Base-by-base conservation (phyloP, 805 yeast species). In the Ogataea pini region DNA sequence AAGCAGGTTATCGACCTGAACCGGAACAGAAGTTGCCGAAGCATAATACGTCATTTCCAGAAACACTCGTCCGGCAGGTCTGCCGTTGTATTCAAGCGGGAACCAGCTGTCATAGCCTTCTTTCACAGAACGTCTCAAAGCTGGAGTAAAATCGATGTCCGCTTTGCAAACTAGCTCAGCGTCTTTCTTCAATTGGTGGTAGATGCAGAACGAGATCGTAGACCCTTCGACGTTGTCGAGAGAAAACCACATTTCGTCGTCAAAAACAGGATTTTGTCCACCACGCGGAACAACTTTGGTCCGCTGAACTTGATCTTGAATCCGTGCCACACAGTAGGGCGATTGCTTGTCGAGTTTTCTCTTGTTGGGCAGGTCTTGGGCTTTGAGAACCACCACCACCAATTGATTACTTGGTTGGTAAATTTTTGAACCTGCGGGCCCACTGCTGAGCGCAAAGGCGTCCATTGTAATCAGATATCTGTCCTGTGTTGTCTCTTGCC, bases 211-310 rank as follows among this genome's bases (percentile, higher is more conserved):
- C 51, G 81, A 80, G 69, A 94, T 65, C 0, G 74, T 51, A 1
- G 89, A 85, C 43, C 77, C 80, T 22, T 84, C 73, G 31, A 83
- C 86, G 7, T 86, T 76, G 1, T 82, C 75, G 20, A 89, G 71
- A 32, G 77, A 77, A 60, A 86, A 88, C 56, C 88, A 71, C 48
- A 86, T 72, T 54, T 87, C 89, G 51, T 82, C 82, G 50, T 88
- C 83, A 89, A 97, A 94, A 17, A 74, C 79, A 1, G 99, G 99
- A 4, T 88, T 86, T 63, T 94, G 99, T 1, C 99, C 99, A 1
- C 96, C 99, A 56, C 98, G 72, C 44, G 80, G 77, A 50, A 87
- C 82, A 0, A 89, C 77, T 29, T 82, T 83, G 1, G 97, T 89
- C 60, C 85, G 82, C 54, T 86, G 83, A 8, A 95, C 92, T 58